These are phyloP conservation scores for Tricholoma terreum DNA, from an alignment of 768 basidiomycete genomes.

Conservation along the genomic window DNA sequence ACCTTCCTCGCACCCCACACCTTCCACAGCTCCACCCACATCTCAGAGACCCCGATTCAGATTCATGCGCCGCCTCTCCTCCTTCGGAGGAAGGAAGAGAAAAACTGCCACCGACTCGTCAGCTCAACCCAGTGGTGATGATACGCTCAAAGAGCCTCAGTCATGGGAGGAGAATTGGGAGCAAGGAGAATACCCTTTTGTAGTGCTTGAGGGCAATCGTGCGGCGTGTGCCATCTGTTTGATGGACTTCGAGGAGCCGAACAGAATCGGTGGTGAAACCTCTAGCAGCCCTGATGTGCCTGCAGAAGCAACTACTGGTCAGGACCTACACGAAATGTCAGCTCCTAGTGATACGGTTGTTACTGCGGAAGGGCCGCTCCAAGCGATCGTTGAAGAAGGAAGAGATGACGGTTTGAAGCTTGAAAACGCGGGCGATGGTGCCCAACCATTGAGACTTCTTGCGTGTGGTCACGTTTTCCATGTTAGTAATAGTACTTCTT, in stretches of 20 bases:
- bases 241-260: conserved; percentile 80
- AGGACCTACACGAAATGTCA: neutral
- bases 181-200: conserved; percentile 73
- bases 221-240: conserved; percentile 84
- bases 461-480: conserved; percentile 89
- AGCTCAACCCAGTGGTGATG: conserved; percentile 2
- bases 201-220: conserved; percentile 76
- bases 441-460: conserved; percentile 73
- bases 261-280: conserved; percentile 22
- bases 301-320: neutral
- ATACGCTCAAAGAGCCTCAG: conserved; percentile 28
- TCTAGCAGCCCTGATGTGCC: neutral
- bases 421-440: conserved; percentile 70
- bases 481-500: conserved; percentile 43
- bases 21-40: conserved; percentile 17
- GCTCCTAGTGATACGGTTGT: neutral
- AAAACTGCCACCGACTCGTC: neutral
- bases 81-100: conserved; percentile 20
- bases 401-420: conserved; percentile 41
- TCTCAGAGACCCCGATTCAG: conserved; percentile 47
- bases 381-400: conserved; percentile 3
- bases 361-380: conserved; percentile 1
- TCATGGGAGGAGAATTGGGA: conserved; percentile 83
- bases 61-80: conserved; percentile 42
- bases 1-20: neutral